Percentiles rank a stretch among this genome's conserved stretches.
Evolutionary conservation across 768 basidiomycete species (phyloP).

Genomic region (Leccinum pellstonianum): DNA sequence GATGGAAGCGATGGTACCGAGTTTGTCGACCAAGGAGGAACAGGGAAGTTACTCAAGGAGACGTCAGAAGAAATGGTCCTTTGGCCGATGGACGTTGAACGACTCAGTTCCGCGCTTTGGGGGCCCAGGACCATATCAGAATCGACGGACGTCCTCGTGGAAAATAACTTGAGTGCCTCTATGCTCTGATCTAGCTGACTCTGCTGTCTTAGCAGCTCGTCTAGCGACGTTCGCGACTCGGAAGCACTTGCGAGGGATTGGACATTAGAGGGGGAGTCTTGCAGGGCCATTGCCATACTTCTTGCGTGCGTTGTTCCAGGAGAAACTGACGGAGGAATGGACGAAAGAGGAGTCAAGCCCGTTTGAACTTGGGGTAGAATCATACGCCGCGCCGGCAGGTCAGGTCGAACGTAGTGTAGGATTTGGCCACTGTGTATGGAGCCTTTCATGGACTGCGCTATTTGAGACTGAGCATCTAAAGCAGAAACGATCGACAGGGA

Average conservation of each 20-base stretch:
- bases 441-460: constrained; percentile 5
- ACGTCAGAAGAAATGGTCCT: constrained; percentile 45
- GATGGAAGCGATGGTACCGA: constrained; percentile 21
- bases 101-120: constrained; percentile 13
- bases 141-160: constrained; percentile 26
- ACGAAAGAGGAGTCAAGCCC: neutral
- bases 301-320: neutral
- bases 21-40: constrained; percentile 46
- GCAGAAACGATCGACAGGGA: constrained; percentile 5
- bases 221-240: constrained; percentile 39
- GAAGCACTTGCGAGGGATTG: constrained; percentile 7
- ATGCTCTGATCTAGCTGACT: constrained; percentile 65
- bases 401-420: constrained; percentile 1
- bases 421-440: constrained; percentile 6
- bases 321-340: neutral
- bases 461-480: constrained; percentile 10
- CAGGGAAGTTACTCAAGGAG: constrained; percentile 69
- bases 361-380: constrained; percentile 6
- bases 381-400: neutral
- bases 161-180: constrained; percentile 51
- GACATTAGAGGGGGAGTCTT: constrained; percentile 44
- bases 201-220: constrained; percentile 58
- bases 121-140: constrained; percentile 32
- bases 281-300: neutral
- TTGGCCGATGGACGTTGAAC: constrained; percentile 27